Evolutionary conservation across 169 alveolate genomes (phyloP).

Genomic region (Plasmodium sp.): DNA sequence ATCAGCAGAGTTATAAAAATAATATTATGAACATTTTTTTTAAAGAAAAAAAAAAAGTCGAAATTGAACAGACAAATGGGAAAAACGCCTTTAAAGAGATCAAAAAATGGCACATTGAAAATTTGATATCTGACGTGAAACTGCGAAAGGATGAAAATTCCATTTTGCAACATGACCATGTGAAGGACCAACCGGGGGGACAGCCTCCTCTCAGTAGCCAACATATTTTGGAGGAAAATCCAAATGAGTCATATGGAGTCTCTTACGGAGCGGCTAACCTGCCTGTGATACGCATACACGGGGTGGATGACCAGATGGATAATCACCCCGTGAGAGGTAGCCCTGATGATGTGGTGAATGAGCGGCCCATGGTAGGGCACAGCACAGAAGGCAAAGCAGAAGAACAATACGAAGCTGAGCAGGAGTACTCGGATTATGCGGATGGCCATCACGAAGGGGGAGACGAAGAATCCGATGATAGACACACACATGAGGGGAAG

Average conservation of each 20-base stretch:
- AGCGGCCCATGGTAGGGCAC: background rate
- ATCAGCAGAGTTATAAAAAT: constrained; percentile 8
- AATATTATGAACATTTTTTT: constrained; percentile 48
- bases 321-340: background rate
- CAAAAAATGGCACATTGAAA: constrained; percentile 32
- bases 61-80: background rate
- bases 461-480: background rate
- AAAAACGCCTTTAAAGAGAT: background rate
- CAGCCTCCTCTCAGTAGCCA: background rate
- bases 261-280: background rate
- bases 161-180: background rate
- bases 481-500: background rate
- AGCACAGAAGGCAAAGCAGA: background rate
- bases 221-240: background rate
- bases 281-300: background rate
- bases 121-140: constrained; percentile 10
- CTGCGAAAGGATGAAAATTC: background rate
- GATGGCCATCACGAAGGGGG: background rate
- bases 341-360: background rate
- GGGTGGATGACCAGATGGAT: background rate
- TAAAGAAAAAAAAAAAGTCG: constrained; percentile 29
- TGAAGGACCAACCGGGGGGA: background rate
- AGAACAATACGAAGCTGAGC: background rate
- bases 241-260: background rate
- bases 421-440: background rate